Base-by-base conservation (phyloP, 169 alveolate species). In the Plasmodium billcollinsi region DNA sequence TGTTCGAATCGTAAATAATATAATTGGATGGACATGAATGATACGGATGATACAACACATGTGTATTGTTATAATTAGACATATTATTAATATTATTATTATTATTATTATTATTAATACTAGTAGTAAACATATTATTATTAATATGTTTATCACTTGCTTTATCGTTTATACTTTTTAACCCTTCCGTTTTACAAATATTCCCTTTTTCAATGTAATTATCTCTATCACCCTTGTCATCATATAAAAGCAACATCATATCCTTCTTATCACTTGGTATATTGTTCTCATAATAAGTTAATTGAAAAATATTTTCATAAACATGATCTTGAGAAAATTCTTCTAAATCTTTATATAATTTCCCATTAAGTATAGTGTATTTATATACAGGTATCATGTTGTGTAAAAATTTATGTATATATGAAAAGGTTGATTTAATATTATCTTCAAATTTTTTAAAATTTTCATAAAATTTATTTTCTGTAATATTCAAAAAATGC, bases 401-500 rank as follows among this genome's bases (percentile, higher is more conserved):
- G 0, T 70, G 85, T 45, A 83, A 62, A 50, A 83, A 83, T 26
- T 83, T 83, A 70, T 83, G 73, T 9, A 83, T 62, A 56, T 83
- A 62, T 0, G 52, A 12, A 56, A 83, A 83, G 45, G 56, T 69
- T 4, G 86, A 9, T 18, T 83, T 83, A 3, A 83, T 83, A n/a
- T 83, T 83, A 8, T 45, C 24, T 71, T 83, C 91, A 50, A 83
- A 83, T 58, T 71, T 83, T 69, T 71, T 83, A 29, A 83, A 83
- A 70, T 83, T 83, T 54, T 83, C 91, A 29, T 83, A 83, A 83
- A 83, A 83, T 69, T 70, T 83, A 70, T 83, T 83, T 39, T 83
- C 91, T 18, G 85, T 70, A 21, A 83, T 56, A 62, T 83, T 83
- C 39, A 83, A 26, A 43, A 83, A 83, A 62, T 83, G 91, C 6